Evolutionary conservation across 768 basidiomycete genomes (phyloP).

Genomic region (Filobasidium floriforme): DNA sequence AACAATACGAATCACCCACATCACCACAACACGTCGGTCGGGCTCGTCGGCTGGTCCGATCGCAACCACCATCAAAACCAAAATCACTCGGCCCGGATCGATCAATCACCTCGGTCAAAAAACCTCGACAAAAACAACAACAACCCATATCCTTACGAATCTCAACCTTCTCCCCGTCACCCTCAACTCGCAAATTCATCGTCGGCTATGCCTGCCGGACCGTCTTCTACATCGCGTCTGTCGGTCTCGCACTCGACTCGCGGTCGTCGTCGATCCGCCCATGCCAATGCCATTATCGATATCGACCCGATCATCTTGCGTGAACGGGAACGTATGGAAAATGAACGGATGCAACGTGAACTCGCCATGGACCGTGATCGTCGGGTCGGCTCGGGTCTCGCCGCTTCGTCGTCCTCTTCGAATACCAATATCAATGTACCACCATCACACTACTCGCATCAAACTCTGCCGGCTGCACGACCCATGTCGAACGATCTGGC

Average conservation of each 20-base stretch:
- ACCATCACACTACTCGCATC: constrained; percentile 1
- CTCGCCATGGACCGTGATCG: background rate
- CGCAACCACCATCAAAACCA: background rate
- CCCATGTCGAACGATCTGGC: background rate
- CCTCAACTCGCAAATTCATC: background rate
- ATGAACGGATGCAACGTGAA: constrained; percentile 8
- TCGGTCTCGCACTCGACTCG: background rate
- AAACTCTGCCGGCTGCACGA: background rate
- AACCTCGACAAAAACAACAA: background rate
- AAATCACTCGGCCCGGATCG: background rate
- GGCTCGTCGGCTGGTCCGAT: background rate
- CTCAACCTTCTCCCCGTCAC: background rate
- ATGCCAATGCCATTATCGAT: background rate
- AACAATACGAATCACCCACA: too few species aligned
- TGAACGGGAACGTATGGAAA: constrained; percentile 10
- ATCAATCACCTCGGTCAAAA: background rate
- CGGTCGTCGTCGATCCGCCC: constrained; percentile 3
- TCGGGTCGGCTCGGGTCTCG: background rate
- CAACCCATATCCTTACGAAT: too few species aligned
- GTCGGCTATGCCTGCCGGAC: background rate
- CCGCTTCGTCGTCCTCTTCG: background rate
- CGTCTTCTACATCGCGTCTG: background rate
- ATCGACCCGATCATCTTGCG: constrained; percentile 9
- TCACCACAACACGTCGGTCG: too few species aligned
- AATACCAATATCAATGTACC: background rate